Base-by-base conservation (phyloP, 495 filamentous ascomycete genomes). In the Penicillium flavigenum region DNA sequence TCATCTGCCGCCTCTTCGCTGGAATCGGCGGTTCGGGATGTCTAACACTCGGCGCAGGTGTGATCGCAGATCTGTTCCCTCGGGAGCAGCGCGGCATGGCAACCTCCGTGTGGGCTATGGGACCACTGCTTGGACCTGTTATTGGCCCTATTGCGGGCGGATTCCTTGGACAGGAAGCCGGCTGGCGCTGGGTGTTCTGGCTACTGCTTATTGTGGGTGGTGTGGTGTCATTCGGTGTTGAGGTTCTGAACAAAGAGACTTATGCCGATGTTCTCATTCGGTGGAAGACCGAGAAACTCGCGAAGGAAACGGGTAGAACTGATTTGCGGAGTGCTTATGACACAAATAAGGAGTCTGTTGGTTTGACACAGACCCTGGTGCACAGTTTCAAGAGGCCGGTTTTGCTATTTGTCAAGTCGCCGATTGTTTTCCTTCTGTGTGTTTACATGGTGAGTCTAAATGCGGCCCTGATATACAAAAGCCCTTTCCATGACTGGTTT, bases 161-260 rank as follows among this genome's bases (percentile, higher is more conserved):
- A 0, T 83, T 81, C 55, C 60, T 84, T 19, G 72, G 76, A 1
- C 63, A 82, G 45, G 63, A 72, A 4, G 71, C 72, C 6, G 80
- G 80, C 17, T 85, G 79, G 82, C 67, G 81, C 43, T 85, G 79
- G 78, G 73, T 81, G 3, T 66, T 78, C 48, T 85, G 82, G 82
- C 70, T 83, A 27, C 67, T 84, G n/a, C 64, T 81, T 38, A 81
- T 81, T 52, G 65, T 70, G 1, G 69, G 70, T n/a, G 74, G 76
- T 3, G 16, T 72, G 14, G 59, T 81, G 17, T 72, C 76, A 0
- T 53, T 67, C 2, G 53, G 74, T 1, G 78, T 67, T 6, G 56
- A 63, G 19, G 19, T 72, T 20, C 44, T 69, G 27, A 65, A 70
- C 39, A 79, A 74, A 1, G 85, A 88, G 59, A 83, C 83, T 0